Conservation (phyloP, 768 basidiomycete genomes). For the Holtermanniella nyarrowii region DNA sequence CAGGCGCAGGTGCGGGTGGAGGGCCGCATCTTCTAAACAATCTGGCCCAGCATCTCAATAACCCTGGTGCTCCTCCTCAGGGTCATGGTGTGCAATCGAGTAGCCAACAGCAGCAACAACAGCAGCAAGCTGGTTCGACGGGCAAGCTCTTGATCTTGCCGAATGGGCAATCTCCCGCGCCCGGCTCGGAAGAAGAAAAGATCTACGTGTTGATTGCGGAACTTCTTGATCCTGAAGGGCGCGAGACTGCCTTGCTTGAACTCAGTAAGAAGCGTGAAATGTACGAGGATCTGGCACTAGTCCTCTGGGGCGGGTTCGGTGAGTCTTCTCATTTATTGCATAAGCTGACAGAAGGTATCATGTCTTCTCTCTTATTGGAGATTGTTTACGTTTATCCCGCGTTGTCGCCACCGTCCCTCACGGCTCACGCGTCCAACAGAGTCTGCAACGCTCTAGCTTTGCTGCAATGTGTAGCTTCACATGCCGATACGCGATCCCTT, state of each 20-base stretch:
- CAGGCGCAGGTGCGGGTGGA: constrained; percentile 2
- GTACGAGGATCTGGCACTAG: constrained; percentile 93
- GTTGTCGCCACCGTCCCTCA: constrained; percentile 87
- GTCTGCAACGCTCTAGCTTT: constrained; percentile 98
- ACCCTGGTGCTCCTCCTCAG: constrained; percentile 28
- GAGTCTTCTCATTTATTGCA: constrained; percentile 17
- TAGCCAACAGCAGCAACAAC: background rate
- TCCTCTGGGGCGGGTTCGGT: constrained; percentile 99
- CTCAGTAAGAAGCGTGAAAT: constrained; percentile 98
- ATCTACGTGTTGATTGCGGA: constrained; percentile 73
- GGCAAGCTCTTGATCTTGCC: constrained; percentile 36
- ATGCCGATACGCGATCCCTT: constrained; percentile 86
- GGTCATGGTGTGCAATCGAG: background rate
- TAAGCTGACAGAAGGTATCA: constrained; percentile 56
- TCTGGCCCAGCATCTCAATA: constrained; percentile 38
- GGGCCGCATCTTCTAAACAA: constrained; percentile 28
- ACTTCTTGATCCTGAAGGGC: constrained; percentile 48
- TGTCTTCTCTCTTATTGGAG: constrained; percentile 94
- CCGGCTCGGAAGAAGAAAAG: constrained; percentile 55
- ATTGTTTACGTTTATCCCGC: constrained; percentile 97
- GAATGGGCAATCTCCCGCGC: constrained; percentile 28
- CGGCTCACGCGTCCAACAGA: constrained; percentile 93
- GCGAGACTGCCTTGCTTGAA: constrained; percentile 84
- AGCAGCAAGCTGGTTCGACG: constrained; percentile 4
- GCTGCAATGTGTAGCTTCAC: constrained; percentile 95